These are phyloP conservation scores for Syzygium aqueum DNA, from an alignment of 345 rosid species.

Conservation along the genomic window DNA sequence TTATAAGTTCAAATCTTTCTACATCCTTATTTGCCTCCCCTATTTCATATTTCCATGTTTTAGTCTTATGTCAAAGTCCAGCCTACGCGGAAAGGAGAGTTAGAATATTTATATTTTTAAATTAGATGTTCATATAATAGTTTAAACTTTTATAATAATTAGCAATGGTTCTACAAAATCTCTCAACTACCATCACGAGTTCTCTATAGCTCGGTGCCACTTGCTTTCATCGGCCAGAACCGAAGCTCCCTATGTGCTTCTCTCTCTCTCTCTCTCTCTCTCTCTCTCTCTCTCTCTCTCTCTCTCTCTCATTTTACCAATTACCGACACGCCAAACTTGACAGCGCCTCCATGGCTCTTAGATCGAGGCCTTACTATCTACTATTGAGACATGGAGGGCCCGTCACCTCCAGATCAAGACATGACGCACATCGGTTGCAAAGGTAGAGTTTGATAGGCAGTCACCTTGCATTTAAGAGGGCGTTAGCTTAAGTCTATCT, in stretches of 20 bases:
- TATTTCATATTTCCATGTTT: not conserved
- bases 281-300: no score
- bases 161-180: not conserved
- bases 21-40: not conserved
- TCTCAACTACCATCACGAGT: not conserved
- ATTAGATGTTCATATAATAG: not conserved
- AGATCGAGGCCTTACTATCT: not conserved
- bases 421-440: no score
- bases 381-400: no score
- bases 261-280: not conserved
- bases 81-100: not conserved
- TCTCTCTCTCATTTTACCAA: no score
- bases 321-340: not conserved
- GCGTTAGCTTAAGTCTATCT: no score
- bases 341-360: not conserved
- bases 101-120: not conserved
- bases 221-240: not conserved
- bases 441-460: no score
- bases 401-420: no score
- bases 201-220: not conserved
- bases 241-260: not conserved
- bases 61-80: not conserved
- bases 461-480: no score
- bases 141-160: not conserved
- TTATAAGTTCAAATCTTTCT: not conserved